Conservation (phyloP, 1,284 basidiomycete genomes). For the Malassezia yamatoensis region DNA sequence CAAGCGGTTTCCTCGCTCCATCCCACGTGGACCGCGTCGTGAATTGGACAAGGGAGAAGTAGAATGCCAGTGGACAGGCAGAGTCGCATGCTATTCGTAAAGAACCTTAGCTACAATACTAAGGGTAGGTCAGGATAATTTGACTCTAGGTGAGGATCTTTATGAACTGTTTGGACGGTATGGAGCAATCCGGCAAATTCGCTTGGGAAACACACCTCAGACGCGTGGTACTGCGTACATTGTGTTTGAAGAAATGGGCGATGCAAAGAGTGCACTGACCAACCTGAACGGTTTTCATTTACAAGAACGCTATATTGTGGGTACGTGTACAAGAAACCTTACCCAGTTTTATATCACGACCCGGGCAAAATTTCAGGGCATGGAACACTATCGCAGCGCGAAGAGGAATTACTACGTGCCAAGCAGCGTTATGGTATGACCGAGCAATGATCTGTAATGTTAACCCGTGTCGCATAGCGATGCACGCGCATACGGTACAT, state of each 20-base stretch:
- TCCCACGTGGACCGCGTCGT: too few species aligned
- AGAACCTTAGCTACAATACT: conserved; percentile 86
- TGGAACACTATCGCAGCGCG: conserved; percentile 78
- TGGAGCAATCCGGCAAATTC: conserved; percentile 88
- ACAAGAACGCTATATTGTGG: conserved; percentile 82
- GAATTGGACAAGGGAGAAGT: too few species aligned
- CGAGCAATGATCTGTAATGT: conserved; percentile 20
- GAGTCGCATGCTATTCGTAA: conserved; percentile 44
- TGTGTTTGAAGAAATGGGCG: conserved; percentile 50
- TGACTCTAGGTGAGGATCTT: conserved; percentile 63
- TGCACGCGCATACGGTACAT: conserved; percentile 7
- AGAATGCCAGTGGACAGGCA: conserved; percentile 3
- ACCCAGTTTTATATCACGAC: conserved; percentile 82
- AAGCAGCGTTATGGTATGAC: conserved; percentile 62
- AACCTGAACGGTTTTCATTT: conserved; percentile 96
- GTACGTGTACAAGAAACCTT: conserved; percentile 16
- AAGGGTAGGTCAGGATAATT: conserved; percentile 42
- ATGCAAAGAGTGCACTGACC: conserved; percentile 78
- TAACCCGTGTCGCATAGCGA: neutral
- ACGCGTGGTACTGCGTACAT: conserved; percentile 94
- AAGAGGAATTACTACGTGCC: conserved; percentile 75
- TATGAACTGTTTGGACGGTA: conserved; percentile 97
- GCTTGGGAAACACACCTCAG: conserved; percentile 79
- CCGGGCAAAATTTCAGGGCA: conserved; percentile 80
- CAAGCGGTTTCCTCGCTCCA: too few species aligned